Base-by-base conservation (phyloP, 495 filamentous ascomycete species). In the Xylaria curta region DNA sequence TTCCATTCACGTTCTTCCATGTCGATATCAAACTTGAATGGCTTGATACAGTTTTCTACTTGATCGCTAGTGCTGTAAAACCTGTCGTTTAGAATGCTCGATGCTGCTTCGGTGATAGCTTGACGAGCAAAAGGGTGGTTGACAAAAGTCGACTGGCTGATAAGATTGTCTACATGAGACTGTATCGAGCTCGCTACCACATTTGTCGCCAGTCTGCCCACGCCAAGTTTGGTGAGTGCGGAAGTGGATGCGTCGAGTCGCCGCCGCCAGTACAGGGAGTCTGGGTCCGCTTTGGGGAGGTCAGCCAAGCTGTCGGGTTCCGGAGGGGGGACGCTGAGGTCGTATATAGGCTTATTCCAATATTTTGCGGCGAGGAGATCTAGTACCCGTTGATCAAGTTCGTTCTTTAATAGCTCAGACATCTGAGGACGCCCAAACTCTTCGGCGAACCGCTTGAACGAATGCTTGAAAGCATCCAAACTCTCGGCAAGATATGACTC, bases 11-110 rank as follows among this genome's bases (percentile, higher is more conserved):
- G 84, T 26, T 93, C 92, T 73, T 97, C 92, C 59, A 98, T 90
- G 77, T 99, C 96, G 61, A 98, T 96, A 70, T 98, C 93, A 74
- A 91, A 98, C 78, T 98, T 99, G 85, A 94, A 99, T 2, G 96
- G 96, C 79, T 99, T 99, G 84, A 99, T 95, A 78, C 96, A 98
- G 77, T 98, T 98, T 80, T 99, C 96, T n/a, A 99, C 94, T 79
- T 98, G 95, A 78, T 99, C 96, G 73, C 92, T 94, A 3, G 97
- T 98, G 78, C 93, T 94, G 82, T 97, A 98, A 74, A 97, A 97
- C 2, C 95, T 90, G 71, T 99, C 96, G 72, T 94, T 96, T 19
- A 99, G 82, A 58, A 98, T 98, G 46, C 89, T 90, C 1, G 91
- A 91, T 24, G 92, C 93, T 4, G 96, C 95, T 73, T 97, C 93